Conservation (phyloP, 345 rosid species). For the Hypericum androsaemum region DNA sequence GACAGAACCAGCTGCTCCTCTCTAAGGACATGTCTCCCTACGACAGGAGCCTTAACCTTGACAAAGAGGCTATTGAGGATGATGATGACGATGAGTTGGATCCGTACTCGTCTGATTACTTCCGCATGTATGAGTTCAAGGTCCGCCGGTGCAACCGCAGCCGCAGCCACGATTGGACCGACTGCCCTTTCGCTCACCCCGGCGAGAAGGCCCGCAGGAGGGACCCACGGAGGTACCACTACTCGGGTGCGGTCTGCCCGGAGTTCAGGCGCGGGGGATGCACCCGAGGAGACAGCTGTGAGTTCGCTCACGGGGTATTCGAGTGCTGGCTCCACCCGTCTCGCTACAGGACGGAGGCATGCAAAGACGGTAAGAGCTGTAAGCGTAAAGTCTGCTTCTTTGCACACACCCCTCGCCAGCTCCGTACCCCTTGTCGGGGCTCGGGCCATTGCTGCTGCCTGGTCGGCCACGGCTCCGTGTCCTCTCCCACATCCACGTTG, state of each 20-base stretch:
- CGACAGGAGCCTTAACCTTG: not conserved
- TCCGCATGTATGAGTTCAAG: conserved; percentile 91
- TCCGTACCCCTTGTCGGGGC: not conserved
- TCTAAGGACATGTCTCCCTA: conserved; percentile 9
- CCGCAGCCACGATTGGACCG: conserved; percentile 96
- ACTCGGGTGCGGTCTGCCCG: conserved; percentile 62
- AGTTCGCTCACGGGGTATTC: conserved; percentile 13
- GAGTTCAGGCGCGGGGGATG: conserved; percentile 43
- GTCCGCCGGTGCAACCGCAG: conserved; percentile 78
- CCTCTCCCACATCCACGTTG: conserved; percentile 75
- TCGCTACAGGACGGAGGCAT: conserved; percentile 7
- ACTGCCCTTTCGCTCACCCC: conserved; percentile 84
- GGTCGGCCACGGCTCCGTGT: conserved; percentile 36
- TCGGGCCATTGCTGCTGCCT: conserved; percentile 38
- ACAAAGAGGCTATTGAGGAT: conserved; percentile 3
- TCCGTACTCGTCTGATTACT: conserved; percentile 68
- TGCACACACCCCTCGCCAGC: conserved; percentile 9
- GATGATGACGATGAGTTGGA: conserved; percentile 19
- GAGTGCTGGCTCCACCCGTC: conserved; percentile 19
- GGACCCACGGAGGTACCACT: conserved; percentile 54
- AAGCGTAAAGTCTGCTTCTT: conserved; percentile 13
- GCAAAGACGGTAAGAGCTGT: conserved; percentile 10
- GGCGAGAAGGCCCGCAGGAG: conserved; percentile 89
- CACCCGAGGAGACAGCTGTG: conserved; percentile 10
- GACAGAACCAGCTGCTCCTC: conserved; percentile 22